Evolutionary conservation across 176 grass and related monocot species (phyloP).

Genomic region (Urochloa ruziziensis): DNA sequence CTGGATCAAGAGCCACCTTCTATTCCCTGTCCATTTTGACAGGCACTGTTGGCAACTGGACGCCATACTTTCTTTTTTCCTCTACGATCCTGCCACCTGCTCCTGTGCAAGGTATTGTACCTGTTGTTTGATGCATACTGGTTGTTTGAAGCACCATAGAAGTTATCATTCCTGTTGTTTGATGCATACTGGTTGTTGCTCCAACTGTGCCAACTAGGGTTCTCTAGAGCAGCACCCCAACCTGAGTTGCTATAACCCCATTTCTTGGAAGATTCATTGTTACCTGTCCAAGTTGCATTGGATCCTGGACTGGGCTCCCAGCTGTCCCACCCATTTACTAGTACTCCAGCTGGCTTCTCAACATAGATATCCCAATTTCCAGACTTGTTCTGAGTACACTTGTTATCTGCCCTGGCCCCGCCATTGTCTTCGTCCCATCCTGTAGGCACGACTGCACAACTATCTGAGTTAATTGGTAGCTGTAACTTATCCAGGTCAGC

Average conservation of each 20-base stretch:
- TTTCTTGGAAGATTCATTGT: background rate
- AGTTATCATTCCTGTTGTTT: background rate
- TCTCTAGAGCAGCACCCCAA: conserved; percentile 13
- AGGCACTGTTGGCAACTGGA: conserved; percentile 8
- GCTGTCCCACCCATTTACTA: conserved; percentile 20
- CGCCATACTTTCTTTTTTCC: conserved; percentile 9
- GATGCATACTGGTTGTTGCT: conserved; percentile 8
- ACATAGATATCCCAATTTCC: conserved; percentile 41
- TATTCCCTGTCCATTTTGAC: background rate
- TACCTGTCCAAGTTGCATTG: background rate
- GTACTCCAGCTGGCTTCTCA: conserved; percentile 31
- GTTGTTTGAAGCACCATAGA: conserved; percentile 14
- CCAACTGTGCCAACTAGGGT: background rate
- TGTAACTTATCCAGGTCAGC: conserved; percentile 20
- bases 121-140: too few species aligned
- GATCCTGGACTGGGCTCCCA: conserved; percentile 18
- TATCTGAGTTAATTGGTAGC: conserved; percentile 5
- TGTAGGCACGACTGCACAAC: conserved; percentile 3
- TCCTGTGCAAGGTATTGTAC: background rate
- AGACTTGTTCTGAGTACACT: background rate
- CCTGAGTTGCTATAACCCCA: conserved; percentile 20
- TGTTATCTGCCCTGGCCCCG: background rate
- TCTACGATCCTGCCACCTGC: conserved; percentile 14
- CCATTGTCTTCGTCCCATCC: background rate
- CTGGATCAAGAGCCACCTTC: conserved; percentile 3